Evolutionary conservation across 2,329 filamentous ascomycete genomes (phyloP).

Genomic region (Fusarium phyllophilum): DNA sequence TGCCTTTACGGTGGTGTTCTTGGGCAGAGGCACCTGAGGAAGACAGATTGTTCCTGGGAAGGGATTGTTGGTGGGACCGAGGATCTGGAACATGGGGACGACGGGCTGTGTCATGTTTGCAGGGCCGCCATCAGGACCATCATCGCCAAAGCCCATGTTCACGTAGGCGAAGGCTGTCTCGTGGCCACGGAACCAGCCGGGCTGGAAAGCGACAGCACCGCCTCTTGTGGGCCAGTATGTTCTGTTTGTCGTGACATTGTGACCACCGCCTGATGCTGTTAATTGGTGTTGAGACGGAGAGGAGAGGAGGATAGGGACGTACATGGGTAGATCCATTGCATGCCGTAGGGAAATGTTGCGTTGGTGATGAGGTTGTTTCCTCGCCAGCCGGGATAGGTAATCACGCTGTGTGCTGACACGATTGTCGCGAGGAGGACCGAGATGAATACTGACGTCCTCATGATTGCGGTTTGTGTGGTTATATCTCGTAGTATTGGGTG

Average conservation of each 20-base stretch:
- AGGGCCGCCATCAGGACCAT: constrained; percentile 72
- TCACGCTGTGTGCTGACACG: constrained; percentile 78
- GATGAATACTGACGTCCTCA: constrained; percentile 58
- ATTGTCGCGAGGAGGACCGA: constrained; percentile 59
- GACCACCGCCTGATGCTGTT: constrained; percentile 77
- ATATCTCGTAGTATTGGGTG: not conserved
- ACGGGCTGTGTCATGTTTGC: constrained; percentile 89
- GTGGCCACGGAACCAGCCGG: constrained; percentile 96
- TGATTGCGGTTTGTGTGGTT: constrained; percentile 44
- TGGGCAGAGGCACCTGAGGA: constrained; percentile 86
- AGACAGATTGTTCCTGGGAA: constrained; percentile 91
- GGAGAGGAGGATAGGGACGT: constrained; percentile 52
- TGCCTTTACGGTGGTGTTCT: constrained; percentile 73
- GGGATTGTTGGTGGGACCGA: constrained; percentile 82
- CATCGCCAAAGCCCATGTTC: constrained; percentile 86
- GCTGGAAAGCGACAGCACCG: constrained; percentile 89
- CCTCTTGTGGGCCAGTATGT: constrained; percentile 91
- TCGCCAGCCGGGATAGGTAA: constrained; percentile 87
- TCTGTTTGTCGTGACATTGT: constrained; percentile 79
- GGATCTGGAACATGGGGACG: constrained; percentile 82
- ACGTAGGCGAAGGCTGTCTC: constrained; percentile 84
- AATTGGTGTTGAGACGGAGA: not conserved
- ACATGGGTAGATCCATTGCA: constrained; percentile 98
- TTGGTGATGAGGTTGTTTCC: constrained; percentile 87
- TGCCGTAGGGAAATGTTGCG: constrained; percentile 83